phyloP scores from a whole-genome alignment of 2,329 filamentous ascomycete genomes.

The Macroventuria anomochaeta region DNA sequence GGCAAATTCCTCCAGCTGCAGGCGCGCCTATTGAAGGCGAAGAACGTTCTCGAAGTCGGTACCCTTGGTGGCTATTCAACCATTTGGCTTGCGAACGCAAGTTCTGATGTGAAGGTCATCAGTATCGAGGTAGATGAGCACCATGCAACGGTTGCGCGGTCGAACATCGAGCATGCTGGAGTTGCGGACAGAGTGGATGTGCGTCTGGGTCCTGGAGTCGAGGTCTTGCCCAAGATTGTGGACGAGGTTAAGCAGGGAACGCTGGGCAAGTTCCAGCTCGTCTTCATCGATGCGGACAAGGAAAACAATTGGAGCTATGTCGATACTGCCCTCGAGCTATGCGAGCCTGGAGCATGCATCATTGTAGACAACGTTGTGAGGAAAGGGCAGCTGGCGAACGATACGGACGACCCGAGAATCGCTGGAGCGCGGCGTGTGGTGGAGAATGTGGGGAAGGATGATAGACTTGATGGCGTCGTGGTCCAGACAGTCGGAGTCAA shows the following conservation, averaged over 20 bases:
- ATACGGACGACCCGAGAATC: slow-evolving; percentile 33
- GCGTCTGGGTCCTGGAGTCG: slow-evolving; percentile 54
- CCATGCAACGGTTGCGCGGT: slow-evolving; percentile 55
- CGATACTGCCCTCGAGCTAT: slow-evolving; percentile 53
- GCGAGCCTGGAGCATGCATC: slow-evolving; percentile 51
- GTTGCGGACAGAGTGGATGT: slow-evolving; percentile 55
- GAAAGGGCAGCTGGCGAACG: slow-evolving; percentile 47
- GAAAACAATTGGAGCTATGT: slow-evolving; percentile 59
- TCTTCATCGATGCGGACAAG: slow-evolving; percentile 63
- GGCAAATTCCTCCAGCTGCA: slow-evolving; percentile 47
- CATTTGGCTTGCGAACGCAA: slow-evolving; percentile 58
- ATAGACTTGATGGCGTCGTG: slow-evolving; percentile 52
- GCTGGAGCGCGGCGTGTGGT: slow-evolving; percentile 49
- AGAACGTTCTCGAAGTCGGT: slow-evolving; percentile 59
- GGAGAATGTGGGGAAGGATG: slow-evolving; percentile 53
- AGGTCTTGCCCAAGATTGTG: slow-evolving; percentile 51
- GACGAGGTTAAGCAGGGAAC: slow-evolving; percentile 51
- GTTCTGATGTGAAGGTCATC: slow-evolving; percentile 52
- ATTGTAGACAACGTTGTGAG: slow-evolving; percentile 61
- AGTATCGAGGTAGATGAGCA: slow-evolving; percentile 59
- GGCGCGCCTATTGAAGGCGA: slow-evolving; percentile 36
- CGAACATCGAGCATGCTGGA: slow-evolving; percentile 53
- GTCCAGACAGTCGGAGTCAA: slow-evolving; percentile 58
- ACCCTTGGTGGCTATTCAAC: slow-evolving; percentile 62
- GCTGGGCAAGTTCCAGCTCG: slow-evolving; percentile 55